These are phyloP conservation scores for Selenicereus undatus DNA, from an alignment of 148 eudicot genomes.

Conservation along the genomic window DNA sequence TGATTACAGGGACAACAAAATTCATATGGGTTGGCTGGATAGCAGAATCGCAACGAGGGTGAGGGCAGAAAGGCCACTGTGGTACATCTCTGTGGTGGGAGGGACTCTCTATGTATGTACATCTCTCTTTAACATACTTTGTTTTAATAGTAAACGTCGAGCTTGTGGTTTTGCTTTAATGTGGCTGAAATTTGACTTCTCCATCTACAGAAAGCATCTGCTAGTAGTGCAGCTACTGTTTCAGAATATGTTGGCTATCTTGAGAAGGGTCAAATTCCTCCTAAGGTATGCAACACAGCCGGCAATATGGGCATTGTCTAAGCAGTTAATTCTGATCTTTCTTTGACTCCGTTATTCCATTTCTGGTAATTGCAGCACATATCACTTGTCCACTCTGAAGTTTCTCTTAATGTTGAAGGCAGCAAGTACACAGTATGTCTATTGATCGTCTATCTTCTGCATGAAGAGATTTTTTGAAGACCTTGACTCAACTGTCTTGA, in stretches of 20 bases:
- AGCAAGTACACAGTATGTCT: conserved; percentile 93
- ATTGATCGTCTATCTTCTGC: background rate
- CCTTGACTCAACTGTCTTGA: background rate
- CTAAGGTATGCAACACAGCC: conserved; percentile 58
- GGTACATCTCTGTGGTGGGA: conserved; percentile 99
- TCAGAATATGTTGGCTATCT: conserved; percentile 96
- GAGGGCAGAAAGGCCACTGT: conserved; percentile 99
- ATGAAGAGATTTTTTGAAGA: background rate
- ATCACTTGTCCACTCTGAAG: conserved; percentile 87
- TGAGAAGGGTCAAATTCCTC: conserved; percentile 98
- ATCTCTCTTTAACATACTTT: background rate
- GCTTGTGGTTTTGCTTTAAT: background rate
- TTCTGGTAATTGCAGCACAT: conserved; percentile 72
- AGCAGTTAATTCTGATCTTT: background rate
- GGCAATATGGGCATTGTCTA: background rate
- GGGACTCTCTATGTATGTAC: conserved; percentile 93
- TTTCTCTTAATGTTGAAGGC: conserved; percentile 94
- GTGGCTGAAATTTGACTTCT: conserved; percentile 4
- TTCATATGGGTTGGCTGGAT: conserved; percentile 99
- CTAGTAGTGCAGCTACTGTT: conserved; percentile 96
- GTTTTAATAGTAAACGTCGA: background rate
- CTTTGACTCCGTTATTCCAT: conserved; percentile 1
- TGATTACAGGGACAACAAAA: conserved; percentile 89
- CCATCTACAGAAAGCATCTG: conserved; percentile 81
- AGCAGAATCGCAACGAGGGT: conserved; percentile 99